Evolutionary conservation across 441 rosid species (phyloP).

Genomic region (Corymbia citriodora): DNA sequence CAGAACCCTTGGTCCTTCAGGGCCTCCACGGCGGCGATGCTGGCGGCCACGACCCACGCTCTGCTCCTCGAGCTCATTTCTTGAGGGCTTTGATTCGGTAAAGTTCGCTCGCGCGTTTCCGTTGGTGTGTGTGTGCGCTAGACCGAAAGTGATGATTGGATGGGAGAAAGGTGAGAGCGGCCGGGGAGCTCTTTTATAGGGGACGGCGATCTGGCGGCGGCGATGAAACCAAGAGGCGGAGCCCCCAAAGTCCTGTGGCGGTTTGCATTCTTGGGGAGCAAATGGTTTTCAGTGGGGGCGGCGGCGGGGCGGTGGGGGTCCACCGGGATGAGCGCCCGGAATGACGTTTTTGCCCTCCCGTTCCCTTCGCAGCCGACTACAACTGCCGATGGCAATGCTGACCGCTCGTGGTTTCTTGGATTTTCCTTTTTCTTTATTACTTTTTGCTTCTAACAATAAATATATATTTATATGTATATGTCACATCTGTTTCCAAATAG

Average conservation of each 20-base stretch:
- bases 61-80: constrained; percentile 20
- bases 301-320: neutral
- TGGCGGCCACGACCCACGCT: neutral
- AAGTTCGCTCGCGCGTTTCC: neutral
- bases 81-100: neutral
- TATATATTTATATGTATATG: no score
- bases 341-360: neutral
- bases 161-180: neutral
- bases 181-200: neutral
- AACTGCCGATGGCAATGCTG: neutral
- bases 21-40: neutral
- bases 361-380: neutral
- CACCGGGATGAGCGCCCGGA: neutral
- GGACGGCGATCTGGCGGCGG: neutral
- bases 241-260: neutral
- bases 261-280: neutral
- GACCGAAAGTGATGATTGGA: neutral
- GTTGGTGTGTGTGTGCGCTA: neutral
- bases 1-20: neutral
- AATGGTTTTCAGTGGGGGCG: neutral
- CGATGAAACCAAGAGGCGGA: neutral
- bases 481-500: neutral
- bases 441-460: neutral
- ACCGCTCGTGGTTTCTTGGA: neutral
- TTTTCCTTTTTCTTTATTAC: neutral